Evolutionary conservation across 768 basidiomycete species (phyloP).

Genomic region (Butyriboletus loyo): DNA sequence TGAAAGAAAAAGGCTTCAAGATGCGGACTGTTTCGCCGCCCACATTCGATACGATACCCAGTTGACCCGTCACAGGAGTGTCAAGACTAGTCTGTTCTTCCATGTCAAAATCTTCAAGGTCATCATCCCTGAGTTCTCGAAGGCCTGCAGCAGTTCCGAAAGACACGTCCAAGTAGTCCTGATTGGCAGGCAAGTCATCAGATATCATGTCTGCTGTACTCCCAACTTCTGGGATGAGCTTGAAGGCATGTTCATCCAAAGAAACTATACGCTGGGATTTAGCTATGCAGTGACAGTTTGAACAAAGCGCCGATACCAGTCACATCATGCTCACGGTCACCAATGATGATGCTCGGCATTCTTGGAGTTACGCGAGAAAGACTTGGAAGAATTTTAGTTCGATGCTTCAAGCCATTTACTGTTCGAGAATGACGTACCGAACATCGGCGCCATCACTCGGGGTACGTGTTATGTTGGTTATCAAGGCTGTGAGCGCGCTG

Average conservation of each 20-base stretch:
- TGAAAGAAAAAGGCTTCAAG: slow-evolving; percentile 58
- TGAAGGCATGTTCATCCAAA: slow-evolving; percentile 83
- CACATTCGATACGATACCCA: slow-evolving; percentile 53
- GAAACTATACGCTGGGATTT: slow-evolving; percentile 44
- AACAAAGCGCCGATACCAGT: slow-evolving; percentile 23
- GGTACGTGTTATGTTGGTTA: slow-evolving; percentile 46
- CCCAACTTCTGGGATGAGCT: slow-evolving; percentile 68
- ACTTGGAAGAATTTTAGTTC: slow-evolving; percentile 9
- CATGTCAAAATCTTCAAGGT: slow-evolving; percentile 62
- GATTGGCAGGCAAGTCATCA: slow-evolving; percentile 88
- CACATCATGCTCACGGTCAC: slow-evolving; percentile 18
- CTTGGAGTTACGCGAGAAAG: slow-evolving; percentile 1
- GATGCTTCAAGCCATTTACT: not conserved
- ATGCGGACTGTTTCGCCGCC: slow-evolving; percentile 88
- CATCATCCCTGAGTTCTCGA: slow-evolving; percentile 68
- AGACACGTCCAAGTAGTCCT: slow-evolving; percentile 82
- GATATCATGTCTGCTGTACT: slow-evolving; percentile 82
- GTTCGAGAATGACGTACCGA: slow-evolving; percentile 13
- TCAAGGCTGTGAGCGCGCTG: slow-evolving; percentile 53
- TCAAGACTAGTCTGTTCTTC: slow-evolving; percentile 16
- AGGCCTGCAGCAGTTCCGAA: slow-evolving; percentile 78
- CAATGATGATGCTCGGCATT: slow-evolving; percentile 4
- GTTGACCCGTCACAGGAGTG: slow-evolving; percentile 26
- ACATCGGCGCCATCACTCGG: slow-evolving; percentile 35
- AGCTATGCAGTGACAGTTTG: not conserved